Evolutionary conservation across 78 protist species (phyloP), one percentile per base, ranked within the genome.

Genomic region (Emiliania huxleyi): DNA sequence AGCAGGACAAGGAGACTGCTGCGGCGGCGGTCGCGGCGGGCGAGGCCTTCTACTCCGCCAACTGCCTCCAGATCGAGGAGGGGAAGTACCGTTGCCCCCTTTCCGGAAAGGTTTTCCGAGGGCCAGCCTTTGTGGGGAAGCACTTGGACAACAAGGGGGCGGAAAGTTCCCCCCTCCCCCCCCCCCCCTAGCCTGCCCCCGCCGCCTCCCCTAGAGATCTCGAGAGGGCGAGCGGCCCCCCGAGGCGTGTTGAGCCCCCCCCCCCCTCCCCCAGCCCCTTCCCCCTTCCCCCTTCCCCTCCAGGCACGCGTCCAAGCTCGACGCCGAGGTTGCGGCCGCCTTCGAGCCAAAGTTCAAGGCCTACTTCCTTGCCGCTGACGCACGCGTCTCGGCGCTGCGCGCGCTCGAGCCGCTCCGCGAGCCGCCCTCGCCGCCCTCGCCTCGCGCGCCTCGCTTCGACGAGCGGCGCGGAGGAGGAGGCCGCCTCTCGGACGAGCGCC

Each of bases 121-220:
- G 5, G 6, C 25, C 83, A 0, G 43, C 2, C 29, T 73, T 37
- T 15, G 83, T 73, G 33, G 43, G 83, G 8, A 73, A 73, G 43
- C 83, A 73, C 83, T 35, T 73, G 23, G 83, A 73, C 83, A 73
- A 73, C 83, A 73, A 73, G n/a, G n/a, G n/a, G n/a, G n/a, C n/a
- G n/a, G n/a, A n/a, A n/a, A n/a, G n/a, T n/a, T n/a, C n/a, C n/a
- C n/a, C n/a, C n/a, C n/a, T n/a, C n/a, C n/a, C n/a, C n/a, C n/a
- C n/a, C n/a, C n/a, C n/a, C n/a, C n/a, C n/a, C n/a, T n/a, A n/a
- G n/a, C n/a, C n/a, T n/a, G n/a, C n/a, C n/a, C n/a, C n/a, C n/a
- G n/a, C n/a, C n/a, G n/a, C n/a, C n/a, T n/a, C n/a, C n/a, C n/a
- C n/a, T n/a, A n/a, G n/a, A n/a, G n/a, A n/a, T n/a, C n/a, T n/a